Evolutionary conservation across 2,329 filamentous ascomycete species (phyloP).

Genomic region (Cordyceps pruinosa): DNA sequence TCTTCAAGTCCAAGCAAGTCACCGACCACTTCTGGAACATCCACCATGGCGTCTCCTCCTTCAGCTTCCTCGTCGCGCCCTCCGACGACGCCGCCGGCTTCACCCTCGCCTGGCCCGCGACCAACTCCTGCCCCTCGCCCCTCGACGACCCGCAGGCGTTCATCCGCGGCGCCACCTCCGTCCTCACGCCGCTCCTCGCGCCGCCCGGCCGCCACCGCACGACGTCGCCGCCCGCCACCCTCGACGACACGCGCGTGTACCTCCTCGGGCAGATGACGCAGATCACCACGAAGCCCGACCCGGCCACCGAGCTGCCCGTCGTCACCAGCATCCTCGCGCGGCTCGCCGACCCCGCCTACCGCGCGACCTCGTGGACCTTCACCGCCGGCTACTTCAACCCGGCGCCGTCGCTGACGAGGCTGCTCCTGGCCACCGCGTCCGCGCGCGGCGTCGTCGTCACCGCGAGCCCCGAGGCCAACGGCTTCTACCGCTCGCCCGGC

Average conservation of each 20-base stretch:
- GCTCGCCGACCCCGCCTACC: constrained; percentile 57
- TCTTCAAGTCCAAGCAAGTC: constrained; percentile 73
- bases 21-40: constrained; percentile 77
- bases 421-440: constrained; percentile 69
- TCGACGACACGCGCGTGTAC: constrained; percentile 67
- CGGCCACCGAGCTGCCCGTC: constrained; percentile 82
- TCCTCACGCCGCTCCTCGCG: constrained; percentile 59
- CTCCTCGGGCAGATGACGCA: constrained; percentile 84
- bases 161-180: constrained; percentile 57
- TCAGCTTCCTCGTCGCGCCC: constrained; percentile 76
- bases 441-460: constrained; percentile 76
- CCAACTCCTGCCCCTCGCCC: constrained; percentile 70
- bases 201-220: background rate
- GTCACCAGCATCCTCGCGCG: constrained; percentile 66
- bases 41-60: constrained; percentile 66
- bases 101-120: constrained; percentile 62
- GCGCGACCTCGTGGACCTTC: constrained; percentile 80
- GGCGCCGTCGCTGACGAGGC: constrained; percentile 70
- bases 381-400: constrained; percentile 99
- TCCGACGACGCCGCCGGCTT: constrained; percentile 50
- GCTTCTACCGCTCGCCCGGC: constrained; percentile 84
- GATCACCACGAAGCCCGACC: constrained; percentile 68
- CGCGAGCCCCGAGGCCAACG: constrained; percentile 87
- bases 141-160: constrained; percentile 64
- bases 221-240: constrained; percentile 16